Percentiles rank a stretch among this genome's conserved stretches.
Evolutionary conservation across 257 asterid genomes (phyloP).

Genomic region (Fraxinus pennsylvanica): DNA sequence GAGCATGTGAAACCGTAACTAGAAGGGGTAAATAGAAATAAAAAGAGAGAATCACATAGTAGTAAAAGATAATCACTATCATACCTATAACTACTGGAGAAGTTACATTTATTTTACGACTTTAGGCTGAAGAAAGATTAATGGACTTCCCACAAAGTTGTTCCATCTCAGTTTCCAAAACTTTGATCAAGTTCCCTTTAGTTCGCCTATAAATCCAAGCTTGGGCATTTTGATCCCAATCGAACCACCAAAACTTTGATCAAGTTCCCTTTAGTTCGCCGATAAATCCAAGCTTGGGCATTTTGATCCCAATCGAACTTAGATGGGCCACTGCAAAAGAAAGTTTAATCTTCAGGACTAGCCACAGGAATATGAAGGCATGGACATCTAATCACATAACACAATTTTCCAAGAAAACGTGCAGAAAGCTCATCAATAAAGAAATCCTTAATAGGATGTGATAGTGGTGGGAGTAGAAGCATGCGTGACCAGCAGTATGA

Average conservation of each 20-base stretch:
- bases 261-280: constrained; percentile 60
- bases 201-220: constrained; percentile 83
- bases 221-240: constrained; percentile 67
- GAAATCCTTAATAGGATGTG: not conserved
- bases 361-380: not conserved
- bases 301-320: constrained; percentile 84
- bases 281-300: constrained; percentile 67
- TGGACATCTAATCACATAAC: not conserved
- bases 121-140: constrained; percentile 34
- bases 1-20: not conserved
- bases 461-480: not conserved
- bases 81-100: not conserved
- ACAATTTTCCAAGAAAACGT: not conserved
- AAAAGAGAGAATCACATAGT: not conserved
- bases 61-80: not conserved
- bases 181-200: constrained; percentile 40
- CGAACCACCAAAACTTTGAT: constrained; percentile 64
- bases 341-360: constrained; percentile 18
- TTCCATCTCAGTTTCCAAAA: constrained; percentile 69
- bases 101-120: not conserved
- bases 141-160: constrained; percentile 64
- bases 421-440: not conserved
- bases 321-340: constrained; percentile 80
- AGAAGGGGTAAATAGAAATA: not conserved
- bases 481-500: too few species aligned